A percentile compares a stretch with the other conserved stretches of the same genome.
These are phyloP conservation scores for Agaricus blazei DNA, from an alignment of 768 basidiomycete genomes.

Conservation along the genomic window DNA sequence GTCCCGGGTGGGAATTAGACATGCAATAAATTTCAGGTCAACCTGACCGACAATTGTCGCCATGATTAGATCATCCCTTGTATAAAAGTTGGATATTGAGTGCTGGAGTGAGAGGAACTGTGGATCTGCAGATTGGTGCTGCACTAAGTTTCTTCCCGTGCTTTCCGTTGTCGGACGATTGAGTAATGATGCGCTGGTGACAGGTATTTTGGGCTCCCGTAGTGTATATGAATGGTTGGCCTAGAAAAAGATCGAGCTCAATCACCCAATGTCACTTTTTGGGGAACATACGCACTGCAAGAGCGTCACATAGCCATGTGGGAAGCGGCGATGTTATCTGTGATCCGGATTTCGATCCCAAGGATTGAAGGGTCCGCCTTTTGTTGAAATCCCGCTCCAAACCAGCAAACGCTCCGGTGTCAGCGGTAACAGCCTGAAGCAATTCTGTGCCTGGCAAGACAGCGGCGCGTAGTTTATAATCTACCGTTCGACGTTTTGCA, in stretches of 20 bases:
- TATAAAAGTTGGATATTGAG: slow-evolving; percentile 15
- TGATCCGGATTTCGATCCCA: not conserved
- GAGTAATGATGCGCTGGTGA: not conserved
- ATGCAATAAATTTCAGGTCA: slow-evolving; percentile 88
- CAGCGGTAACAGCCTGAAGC: not conserved
- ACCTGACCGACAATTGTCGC: slow-evolving; percentile 77
- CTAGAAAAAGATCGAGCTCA: not conserved
- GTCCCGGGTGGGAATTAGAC: slow-evolving; percentile 35
- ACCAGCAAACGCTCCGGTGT: not conserved
- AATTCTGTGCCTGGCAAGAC: not conserved
- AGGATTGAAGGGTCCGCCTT: slow-evolving; percentile 5
- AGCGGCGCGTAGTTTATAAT: not conserved
- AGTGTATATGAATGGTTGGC: slow-evolving; percentile 6
- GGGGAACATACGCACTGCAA: not conserved
- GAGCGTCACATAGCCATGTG: slow-evolving; percentile 6
- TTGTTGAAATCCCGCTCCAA: not conserved
- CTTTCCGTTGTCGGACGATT: not conserved
- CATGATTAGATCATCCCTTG: slow-evolving; percentile 43
- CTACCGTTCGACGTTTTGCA: not conserved
- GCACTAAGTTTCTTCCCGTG: not conserved
- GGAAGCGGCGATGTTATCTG: not conserved
- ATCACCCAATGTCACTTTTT: not conserved
- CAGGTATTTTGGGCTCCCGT: slow-evolving; percentile 2
- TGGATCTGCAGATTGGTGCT: slow-evolving; percentile 6
- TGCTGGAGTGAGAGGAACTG: slow-evolving; percentile 13